These are phyloP conservation scores for Tubosaeta sp. DNA, from an alignment of 768 basidiomycete genomes.

Conservation along the genomic window DNA sequence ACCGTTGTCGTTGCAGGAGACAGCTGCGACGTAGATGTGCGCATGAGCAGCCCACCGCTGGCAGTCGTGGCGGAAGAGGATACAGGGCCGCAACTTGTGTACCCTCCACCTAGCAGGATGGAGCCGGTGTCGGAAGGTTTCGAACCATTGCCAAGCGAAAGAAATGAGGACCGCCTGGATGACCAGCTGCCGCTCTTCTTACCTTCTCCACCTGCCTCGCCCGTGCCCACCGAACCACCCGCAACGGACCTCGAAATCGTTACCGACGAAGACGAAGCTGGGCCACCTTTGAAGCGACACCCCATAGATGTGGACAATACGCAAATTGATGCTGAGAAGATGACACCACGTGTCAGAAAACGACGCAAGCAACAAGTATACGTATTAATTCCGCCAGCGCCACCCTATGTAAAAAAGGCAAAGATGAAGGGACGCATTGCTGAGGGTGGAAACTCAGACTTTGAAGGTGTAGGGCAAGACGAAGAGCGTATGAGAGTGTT, in stretches of 20 bases:
- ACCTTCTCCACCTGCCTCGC: constrained; percentile 42
- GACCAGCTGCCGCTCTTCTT: constrained; percentile 43
- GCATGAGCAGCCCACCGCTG: constrained; percentile 19
- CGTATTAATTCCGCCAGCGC: constrained; percentile 27
- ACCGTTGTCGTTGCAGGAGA: background rate
- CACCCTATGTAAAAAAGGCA: constrained; percentile 19
- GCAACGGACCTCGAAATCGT: constrained; percentile 19
- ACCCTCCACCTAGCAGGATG: constrained; percentile 1
- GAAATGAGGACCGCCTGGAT: constrained; percentile 5
- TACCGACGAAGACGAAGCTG: constrained; percentile 2
- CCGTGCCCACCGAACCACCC: constrained; percentile 17
- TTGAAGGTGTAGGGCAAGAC: constrained; percentile 16
- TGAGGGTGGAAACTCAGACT: constrained; percentile 17
- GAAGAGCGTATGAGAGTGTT: constrained; percentile 31
- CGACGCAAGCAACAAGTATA: constrained; percentile 24
- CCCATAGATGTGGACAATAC: constrained; percentile 12
- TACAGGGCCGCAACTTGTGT: constrained; percentile 6
- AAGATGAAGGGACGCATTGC: constrained; percentile 13
- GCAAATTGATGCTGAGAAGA: constrained; percentile 2
- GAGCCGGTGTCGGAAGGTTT: constrained; percentile 5
- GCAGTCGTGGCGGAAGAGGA: constrained; percentile 8
- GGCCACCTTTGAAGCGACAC: constrained; percentile 20
- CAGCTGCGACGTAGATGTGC: constrained; percentile 14
- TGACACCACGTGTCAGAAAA: constrained; percentile 13
- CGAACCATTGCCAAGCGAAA: constrained; percentile 10